Percentiles rank a stretch among this genome's conserved stretches.
Conservation (phyloP, 108 stramenopile genomes). For the Fistulifera pelliculosa region DNA sequence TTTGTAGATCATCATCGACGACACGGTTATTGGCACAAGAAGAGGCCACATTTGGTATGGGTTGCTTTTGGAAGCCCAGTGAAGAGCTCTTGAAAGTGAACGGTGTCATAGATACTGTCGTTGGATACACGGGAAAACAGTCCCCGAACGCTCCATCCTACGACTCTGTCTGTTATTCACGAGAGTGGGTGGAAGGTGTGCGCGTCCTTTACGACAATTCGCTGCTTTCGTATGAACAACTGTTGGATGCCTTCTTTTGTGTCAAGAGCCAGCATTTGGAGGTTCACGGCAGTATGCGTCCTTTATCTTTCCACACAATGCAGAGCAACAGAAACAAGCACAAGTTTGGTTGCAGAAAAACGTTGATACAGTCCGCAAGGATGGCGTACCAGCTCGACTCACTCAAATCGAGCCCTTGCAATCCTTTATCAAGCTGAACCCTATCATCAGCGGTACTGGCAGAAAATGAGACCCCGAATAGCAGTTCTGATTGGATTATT, state of each 20-base stretch:
- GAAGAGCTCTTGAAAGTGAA: slow-evolving; percentile 49
- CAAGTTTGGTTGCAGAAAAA: slow-evolving; percentile 16
- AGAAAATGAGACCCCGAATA: slow-evolving; percentile 52
- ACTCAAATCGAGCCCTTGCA: slow-evolving; percentile 47
- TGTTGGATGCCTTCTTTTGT: slow-evolving; percentile 54
- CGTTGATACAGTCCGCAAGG: slow-evolving; percentile 9
- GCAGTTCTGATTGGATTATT: slow-evolving; percentile 28
- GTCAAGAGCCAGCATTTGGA: slow-evolving; percentile 40
- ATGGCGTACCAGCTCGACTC: slow-evolving; percentile 28
- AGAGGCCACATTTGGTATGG: slow-evolving; percentile 66
- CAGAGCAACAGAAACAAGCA: slow-evolving; percentile 24
- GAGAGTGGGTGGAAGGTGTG: slow-evolving; percentile 44
- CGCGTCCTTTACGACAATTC: slow-evolving; percentile 52
- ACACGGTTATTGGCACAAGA: background rate
- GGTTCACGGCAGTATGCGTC: slow-evolving; percentile 65
- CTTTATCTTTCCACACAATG: slow-evolving; percentile 53
- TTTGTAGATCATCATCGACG: no score
- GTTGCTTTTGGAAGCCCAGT: slow-evolving; percentile 77
- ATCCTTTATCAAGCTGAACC: slow-evolving; percentile 55
- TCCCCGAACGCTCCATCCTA: slow-evolving; percentile 40
- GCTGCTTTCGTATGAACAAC: slow-evolving; percentile 31
- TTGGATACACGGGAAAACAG: slow-evolving; percentile 60
- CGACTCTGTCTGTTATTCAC: slow-evolving; percentile 48
- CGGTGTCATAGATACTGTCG: slow-evolving; percentile 54
- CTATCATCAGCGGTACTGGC: slow-evolving; percentile 81